Conservation (phyloP, 177 flowering plant genomes). For the Tripterygium wilfordii region DNA sequence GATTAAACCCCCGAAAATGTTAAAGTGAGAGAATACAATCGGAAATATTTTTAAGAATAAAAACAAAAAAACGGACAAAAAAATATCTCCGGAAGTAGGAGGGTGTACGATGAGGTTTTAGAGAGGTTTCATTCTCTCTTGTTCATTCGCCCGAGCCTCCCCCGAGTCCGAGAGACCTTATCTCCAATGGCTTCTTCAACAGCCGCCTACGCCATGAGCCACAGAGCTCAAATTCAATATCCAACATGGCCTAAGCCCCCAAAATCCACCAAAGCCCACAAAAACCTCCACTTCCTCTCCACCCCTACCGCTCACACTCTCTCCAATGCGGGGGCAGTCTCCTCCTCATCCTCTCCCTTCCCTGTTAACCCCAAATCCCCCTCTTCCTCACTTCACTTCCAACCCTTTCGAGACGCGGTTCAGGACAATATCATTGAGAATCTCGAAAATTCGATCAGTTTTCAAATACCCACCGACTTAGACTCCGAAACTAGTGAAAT, state of each 20-base stretch:
- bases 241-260: constrained; percentile 27
- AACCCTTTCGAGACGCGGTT: constrained; percentile 9
- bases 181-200: constrained; percentile 40
- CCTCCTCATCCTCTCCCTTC: constrained; percentile 11
- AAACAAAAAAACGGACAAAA: too few species aligned
- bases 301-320: constrained; percentile 10
- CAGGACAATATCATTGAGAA: constrained; percentile 17
- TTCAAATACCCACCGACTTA: constrained; percentile 6
- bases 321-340: neutral
- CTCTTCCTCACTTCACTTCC: constrained; percentile 4
- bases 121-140: too few species aligned
- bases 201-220: constrained; percentile 27
- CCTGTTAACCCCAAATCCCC: constrained; percentile 8
- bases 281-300: constrained; percentile 17
- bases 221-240: constrained; percentile 25
- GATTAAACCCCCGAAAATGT: too few species aligned
- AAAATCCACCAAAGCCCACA: constrained; percentile 10
- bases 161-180: neutral
- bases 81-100: too few species aligned
- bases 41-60: too few species aligned
- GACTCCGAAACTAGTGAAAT: constrained; percentile 12
- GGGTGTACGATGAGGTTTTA: too few species aligned
- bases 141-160: constrained; percentile 6
- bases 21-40: too few species aligned
- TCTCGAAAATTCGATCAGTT: constrained; percentile 19